A percentile compares a stretch with the other conserved stretches of the same genome.
phyloP scores from a whole-genome alignment of 2,329 filamentous ascomycete genomes.

The Huntiella decipiens region DNA sequence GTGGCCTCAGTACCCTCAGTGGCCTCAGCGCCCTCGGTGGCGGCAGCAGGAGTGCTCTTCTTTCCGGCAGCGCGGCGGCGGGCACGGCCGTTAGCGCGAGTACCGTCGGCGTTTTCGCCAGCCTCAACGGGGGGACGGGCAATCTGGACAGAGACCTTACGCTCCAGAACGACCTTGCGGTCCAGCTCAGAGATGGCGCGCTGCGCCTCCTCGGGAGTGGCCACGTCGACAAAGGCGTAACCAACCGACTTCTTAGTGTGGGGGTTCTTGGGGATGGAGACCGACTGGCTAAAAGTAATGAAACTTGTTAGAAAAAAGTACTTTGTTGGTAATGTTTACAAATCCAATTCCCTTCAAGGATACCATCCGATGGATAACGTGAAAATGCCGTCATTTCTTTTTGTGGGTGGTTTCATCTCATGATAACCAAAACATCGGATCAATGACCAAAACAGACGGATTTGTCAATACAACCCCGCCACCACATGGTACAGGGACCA shows the following conservation, averaged over 20 bases:
- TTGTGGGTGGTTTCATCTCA: too few species aligned
- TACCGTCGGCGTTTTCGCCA: constrained; percentile 53
- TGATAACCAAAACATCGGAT: too few species aligned
- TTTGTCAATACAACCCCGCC: too few species aligned
- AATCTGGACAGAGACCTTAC: constrained; percentile 97
- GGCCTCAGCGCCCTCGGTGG: constrained; percentile 28
- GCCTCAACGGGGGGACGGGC: constrained; percentile 89
- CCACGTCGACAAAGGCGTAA: constrained; percentile 97
- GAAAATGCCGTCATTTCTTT: too few species aligned
- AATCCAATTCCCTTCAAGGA: too few species aligned
- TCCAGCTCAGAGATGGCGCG: constrained; percentile 90
- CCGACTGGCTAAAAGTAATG: constrained; percentile 59
- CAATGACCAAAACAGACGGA: too few species aligned
- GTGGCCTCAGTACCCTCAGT: constrained; percentile 20
- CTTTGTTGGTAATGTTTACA: too few species aligned
- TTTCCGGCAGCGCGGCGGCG: constrained; percentile 39
- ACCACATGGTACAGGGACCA: too few species aligned
- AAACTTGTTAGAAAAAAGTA: neutral
- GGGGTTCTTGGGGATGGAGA: constrained; percentile 98
- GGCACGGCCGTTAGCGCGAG: constrained; percentile 43
- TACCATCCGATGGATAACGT: too few species aligned
- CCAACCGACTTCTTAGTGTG: constrained; percentile 96
- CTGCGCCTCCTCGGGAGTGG: constrained; percentile 83
- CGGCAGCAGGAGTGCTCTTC: constrained; percentile 19
- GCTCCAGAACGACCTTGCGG: constrained; percentile 92